These are phyloP conservation scores for Aspergillus sp. DNA, from an alignment of 2,329 filamentous ascomycete species.

Conservation along the genomic window DNA sequence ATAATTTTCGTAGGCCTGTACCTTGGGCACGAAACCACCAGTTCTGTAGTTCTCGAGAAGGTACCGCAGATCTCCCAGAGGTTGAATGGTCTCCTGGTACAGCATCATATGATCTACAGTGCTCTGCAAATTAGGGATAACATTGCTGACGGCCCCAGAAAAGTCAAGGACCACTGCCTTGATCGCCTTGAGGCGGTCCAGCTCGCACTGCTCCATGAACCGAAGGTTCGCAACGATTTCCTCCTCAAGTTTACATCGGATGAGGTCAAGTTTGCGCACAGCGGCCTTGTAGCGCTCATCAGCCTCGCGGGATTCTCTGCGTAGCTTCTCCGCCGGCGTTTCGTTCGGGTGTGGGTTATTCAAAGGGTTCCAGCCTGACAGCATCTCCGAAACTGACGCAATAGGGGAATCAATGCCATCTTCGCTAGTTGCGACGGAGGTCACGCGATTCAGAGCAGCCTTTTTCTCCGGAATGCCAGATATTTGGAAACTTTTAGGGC, in stretches of 20 bases:
- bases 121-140: slow-evolving; percentile 92
- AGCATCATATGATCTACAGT: slow-evolving; percentile 99
- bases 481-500: slow-evolving; percentile 83
- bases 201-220: slow-evolving; percentile 95
- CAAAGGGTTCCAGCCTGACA: slow-evolving; percentile 89
- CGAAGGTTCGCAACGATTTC: slow-evolving; percentile 88
- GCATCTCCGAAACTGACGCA: slow-evolving; percentile 80
- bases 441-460: slow-evolving; percentile 67
- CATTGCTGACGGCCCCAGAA: slow-evolving; percentile 94
- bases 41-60: slow-evolving; percentile 96
- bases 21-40: slow-evolving; percentile 84
- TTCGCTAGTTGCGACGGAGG: slow-evolving; percentile 66
- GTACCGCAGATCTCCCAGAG: slow-evolving; percentile 83
- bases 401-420: slow-evolving; percentile 75
- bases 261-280: slow-evolving; percentile 81
- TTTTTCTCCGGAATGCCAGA: slow-evolving; percentile 90
- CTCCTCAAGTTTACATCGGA: slow-evolving; percentile 94
- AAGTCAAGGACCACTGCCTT: slow-evolving; percentile 98
- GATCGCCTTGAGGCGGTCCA: slow-evolving; percentile 94
- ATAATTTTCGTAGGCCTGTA: slow-evolving; percentile 96
- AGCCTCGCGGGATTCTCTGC: slow-evolving; percentile 82
- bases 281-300: slow-evolving; percentile 91
- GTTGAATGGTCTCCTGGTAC: slow-evolving; percentile 98
- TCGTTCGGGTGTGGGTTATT: slow-evolving; percentile 92
- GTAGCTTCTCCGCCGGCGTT: slow-evolving; percentile 80